Evolutionary conservation across 73 alveolate genomes (phyloP), one percentile per base, ranked within the genome.

Genomic region (Paramecium tetraurelia): DNA sequence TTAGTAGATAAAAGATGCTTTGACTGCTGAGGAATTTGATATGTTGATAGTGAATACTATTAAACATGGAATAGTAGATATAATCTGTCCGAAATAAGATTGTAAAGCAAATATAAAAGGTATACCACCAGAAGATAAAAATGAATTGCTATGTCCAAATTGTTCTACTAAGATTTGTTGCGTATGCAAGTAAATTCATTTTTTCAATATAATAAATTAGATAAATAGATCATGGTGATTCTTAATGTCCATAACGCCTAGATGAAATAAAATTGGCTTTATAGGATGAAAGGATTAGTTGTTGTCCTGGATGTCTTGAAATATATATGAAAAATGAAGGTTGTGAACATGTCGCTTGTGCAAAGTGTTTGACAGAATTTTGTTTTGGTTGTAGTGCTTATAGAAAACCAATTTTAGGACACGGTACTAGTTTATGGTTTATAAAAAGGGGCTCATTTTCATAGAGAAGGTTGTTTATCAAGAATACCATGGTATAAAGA

Each of bases 301-400:
- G 90, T 80, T 80, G 90, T 80, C 90, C 90, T 21, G n/a, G 27
- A 5, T 80, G 90, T 11, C 29, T 80, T 44, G 90, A 80, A 80
- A 80, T 80, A 0, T 80, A 80, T 41, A 80, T 80, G 90, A 80
- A 80, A 44, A 80, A 80, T 80, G 90, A 44, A 6, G 90, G 90
- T 3, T 80, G 90, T 44, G 71, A 43, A 24, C 90, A 80, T 80
- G 76, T 80, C 9, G 43, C 46, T 22, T 80, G 90, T 35, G 43
- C 90, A 5, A 80, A 80, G 44, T 80, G 90, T 21, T 35, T 80
- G 2, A 44, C 46, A 40, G 90, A 80, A 22, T 80, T 80, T 80
- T 80, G 90, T 21, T 80, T 80, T 46, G 12, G 58, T 80, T 80
- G 90, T 46, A 31, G 76, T 48, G 90, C 90, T 22, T 57, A 14